Evolutionary conservation across 1,139 yeast genomes (phyloP).

Genomic region (Candida frijolesensis): DNA sequence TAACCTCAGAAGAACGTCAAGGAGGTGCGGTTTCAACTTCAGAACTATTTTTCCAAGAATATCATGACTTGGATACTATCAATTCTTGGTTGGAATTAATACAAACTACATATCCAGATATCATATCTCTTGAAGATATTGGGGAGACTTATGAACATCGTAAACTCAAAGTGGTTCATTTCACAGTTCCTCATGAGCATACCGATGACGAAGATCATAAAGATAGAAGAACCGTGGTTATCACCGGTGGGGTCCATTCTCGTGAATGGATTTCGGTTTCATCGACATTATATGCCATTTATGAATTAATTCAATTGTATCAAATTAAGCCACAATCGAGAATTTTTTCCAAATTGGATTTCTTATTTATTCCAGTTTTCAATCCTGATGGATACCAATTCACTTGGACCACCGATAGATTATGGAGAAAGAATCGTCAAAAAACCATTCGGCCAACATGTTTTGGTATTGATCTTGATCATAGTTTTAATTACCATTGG

Average conservation of each 20-base stretch:
- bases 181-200: slow-evolving; percentile 43
- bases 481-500: slow-evolving; percentile 80
- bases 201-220: slow-evolving; percentile 42
- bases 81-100: slow-evolving; percentile 71
- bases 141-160: slow-evolving; percentile 80
- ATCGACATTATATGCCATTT: slow-evolving; percentile 64
- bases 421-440: slow-evolving; percentile 91
- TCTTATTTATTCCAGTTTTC: slow-evolving; percentile 75
- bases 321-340: slow-evolving; percentile 37
- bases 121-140: slow-evolving; percentile 60
- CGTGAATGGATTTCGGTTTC: slow-evolving; percentile 88
- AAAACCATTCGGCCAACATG: slow-evolving; percentile 68
- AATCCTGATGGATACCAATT: slow-evolving; percentile 92
- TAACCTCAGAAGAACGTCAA: slow-evolving; percentile 13
- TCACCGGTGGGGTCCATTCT: slow-evolving; percentile 87
- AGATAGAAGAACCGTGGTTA: slow-evolving; percentile 66
- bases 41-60: slow-evolving; percentile 67
- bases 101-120: slow-evolving; percentile 55
- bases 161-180: slow-evolving; percentile 64
- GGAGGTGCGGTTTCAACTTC: slow-evolving; percentile 25
- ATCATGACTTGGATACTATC: slow-evolving; percentile 68
- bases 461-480: slow-evolving; percentile 84
- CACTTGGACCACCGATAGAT: slow-evolving; percentile 76
- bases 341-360: slow-evolving; percentile 55
- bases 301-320: slow-evolving; percentile 56